Base-by-base conservation (phyloP, 768 basidiomycete genomes). In the Dioszegia crocea region DNA sequence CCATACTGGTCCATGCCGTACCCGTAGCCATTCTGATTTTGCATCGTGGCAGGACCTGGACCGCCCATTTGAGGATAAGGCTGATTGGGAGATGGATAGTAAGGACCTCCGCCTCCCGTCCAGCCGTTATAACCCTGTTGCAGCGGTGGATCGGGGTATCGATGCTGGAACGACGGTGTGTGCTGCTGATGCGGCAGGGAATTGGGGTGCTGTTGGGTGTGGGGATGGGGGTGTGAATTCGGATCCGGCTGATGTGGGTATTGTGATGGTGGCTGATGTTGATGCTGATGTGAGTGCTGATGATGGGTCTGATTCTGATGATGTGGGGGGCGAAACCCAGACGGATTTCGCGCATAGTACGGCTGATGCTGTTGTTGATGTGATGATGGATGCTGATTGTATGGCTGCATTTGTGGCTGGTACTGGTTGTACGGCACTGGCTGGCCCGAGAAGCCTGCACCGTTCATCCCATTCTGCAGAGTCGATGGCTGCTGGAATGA, bases 1-100 rank as follows among this genome's bases (percentile, higher is more conserved):
- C 49, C 49, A 41, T 41, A 41, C 24, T 41, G 33, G 49, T 56
- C 23, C 50, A 21, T 11, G 50, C 53, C 52, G 12, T 60, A 59
- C 9, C 51, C 59, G 47, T 71, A 70, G 2, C 66, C 68, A 39
- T 70, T 67, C 55, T 73, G 71, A 59, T 69, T 67, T 12, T 67
- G 68, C 41, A 56, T 59, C 12, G 71, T 67, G 36, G 57, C 62
- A 19, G 70, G 70, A 41, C 71, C 71, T 17, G 70, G 70, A 21
- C 61, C 71, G 27, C 71, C 71, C 57, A 70, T 64, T 23, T 61
- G 62, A 36, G 63, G 57, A 55, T 66, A 65, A 16, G 53, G 62
- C 23, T 48, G 36, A 14, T 27, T 40, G 5, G 51, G 51, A 17
- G 36, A 33, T n/a, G 49, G 51, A 23, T 53, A 41, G 38, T 53